phyloP scores from a whole-genome alignment of 495 filamentous ascomycete species.

The Penicillium herquei region DNA sequence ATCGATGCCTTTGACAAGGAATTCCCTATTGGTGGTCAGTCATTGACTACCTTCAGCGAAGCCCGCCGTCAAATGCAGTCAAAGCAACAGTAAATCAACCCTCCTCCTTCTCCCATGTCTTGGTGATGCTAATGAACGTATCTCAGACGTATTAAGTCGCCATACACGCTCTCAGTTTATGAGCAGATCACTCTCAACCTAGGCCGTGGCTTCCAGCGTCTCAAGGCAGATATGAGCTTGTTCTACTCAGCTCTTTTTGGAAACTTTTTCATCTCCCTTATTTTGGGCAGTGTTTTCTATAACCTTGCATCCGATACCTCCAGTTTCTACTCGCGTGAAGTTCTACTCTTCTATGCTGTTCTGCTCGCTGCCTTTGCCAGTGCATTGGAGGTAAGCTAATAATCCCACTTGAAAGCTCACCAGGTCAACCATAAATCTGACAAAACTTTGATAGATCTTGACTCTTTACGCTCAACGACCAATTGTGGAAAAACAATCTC shows the following conservation, averaged over 20 bases:
- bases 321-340: conserved; percentile 74
- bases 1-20: conserved; percentile 67
- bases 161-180: conserved; percentile 34
- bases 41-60: conserved; percentile 16
- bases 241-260: conserved; percentile 68
- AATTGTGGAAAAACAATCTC: conserved; percentile 87
- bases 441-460: too few relatives aligned
- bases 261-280: conserved; percentile 70
- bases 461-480: conserved; percentile 82
- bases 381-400: too few relatives aligned
- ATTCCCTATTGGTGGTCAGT: conserved; percentile 41
- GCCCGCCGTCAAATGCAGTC: conserved; percentile 24
- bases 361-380: conserved; percentile 80
- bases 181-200: conserved; percentile 42
- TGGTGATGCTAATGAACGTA: too few relatives aligned
- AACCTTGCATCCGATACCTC: conserved; percentile 63
- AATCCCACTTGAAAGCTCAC: too few relatives aligned
- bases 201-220: conserved; percentile 41
- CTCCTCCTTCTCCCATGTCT: too few relatives aligned
- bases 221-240: conserved; percentile 77
- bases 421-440: too few relatives aligned
- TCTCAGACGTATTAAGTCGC: conserved; percentile 24
- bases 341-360: conserved; percentile 83
- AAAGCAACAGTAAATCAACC: conserved; percentile 14
- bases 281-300: conserved; percentile 82